Conservation (phyloP, 768 basidiomycete species). For the Tulasnella sp. region DNA sequence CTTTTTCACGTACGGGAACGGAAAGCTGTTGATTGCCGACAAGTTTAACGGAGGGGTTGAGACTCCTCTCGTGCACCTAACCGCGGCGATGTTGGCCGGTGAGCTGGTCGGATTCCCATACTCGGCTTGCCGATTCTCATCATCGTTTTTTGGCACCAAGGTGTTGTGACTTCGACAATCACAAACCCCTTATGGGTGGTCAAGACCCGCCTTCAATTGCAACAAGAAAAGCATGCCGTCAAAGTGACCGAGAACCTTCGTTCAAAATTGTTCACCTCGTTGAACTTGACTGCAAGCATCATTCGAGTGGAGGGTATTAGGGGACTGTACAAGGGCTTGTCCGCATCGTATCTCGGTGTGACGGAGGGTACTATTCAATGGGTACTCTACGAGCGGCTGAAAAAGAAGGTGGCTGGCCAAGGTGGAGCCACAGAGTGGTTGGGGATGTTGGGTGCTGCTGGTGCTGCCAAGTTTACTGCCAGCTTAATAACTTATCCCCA, state of each 20-base stretch:
- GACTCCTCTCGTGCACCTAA: conserved; percentile 79
- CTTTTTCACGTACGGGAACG: conserved; percentile 97
- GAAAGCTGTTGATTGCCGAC: conserved; percentile 85
- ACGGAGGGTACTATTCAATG: conserved; percentile 97
- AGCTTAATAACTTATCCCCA: conserved; percentile 97
- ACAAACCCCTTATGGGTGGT: conserved; percentile 99
- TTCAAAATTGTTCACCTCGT: conserved; percentile 32
- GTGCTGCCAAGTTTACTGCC: conserved; percentile 89
- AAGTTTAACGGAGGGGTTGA: conserved; percentile 74
- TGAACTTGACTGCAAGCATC: conserved; percentile 12
- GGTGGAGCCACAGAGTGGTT: conserved; percentile 64
- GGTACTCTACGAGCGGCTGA: conserved; percentile 92
- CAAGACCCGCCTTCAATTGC: conserved; percentile 89
- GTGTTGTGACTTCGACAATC: conserved; percentile 78
- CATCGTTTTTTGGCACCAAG: conserved; percentile 37
- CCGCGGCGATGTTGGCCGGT: conserved; percentile 74
- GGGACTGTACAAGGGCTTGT: conserved; percentile 93
- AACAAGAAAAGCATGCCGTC: conserved; percentile 35
- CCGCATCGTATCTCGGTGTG: conserved; percentile 92
- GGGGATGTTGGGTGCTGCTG: conserved; percentile 85
- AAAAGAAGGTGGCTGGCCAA: conserved; percentile 59
- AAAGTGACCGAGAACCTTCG: conserved; percentile 22
- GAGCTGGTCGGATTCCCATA: conserved; percentile 7
- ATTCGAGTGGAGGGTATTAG: conserved; percentile 53
- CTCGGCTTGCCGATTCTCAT: neutral